A percentile compares a stretch with the other conserved stretches of the same genome.
Evolutionary conservation across 2,329 filamentous ascomycete genomes (phyloP).

Genomic region (Monilinia fructigena): DNA sequence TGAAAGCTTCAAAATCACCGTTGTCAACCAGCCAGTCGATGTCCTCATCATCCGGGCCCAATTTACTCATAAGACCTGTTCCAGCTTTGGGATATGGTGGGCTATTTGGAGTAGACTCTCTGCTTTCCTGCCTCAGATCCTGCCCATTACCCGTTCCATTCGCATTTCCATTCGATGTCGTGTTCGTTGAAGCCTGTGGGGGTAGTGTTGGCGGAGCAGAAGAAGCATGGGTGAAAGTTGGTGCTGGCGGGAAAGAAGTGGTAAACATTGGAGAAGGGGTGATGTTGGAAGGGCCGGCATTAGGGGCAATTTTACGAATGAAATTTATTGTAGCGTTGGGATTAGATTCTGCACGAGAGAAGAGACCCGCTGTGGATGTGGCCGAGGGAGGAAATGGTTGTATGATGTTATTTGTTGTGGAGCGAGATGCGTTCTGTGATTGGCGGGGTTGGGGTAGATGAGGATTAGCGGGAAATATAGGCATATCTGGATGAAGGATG

Average conservation of each 20-base stretch:
- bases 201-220: constrained; percentile 33
- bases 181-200: constrained; percentile 19
- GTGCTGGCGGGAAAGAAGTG: constrained; percentile 52
- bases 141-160: constrained; percentile 34
- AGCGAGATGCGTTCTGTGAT: constrained; percentile 26
- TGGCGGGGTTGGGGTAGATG: constrained; percentile 22
- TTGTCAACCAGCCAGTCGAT: constrained; percentile 62
- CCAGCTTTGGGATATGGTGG: constrained; percentile 63
- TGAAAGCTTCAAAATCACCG: constrained; percentile 40
- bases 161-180: background rate
- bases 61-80: constrained; percentile 53
- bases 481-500: constrained; percentile 61
- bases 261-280: constrained; percentile 20
- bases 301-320: constrained; percentile 41
- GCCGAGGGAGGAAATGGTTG: constrained; percentile 39
- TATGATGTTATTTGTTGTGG: constrained; percentile 32
- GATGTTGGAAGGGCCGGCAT: constrained; percentile 3
- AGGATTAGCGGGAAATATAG: constrained; percentile 54
- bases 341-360: constrained; percentile 42
- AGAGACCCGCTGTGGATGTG: constrained; percentile 39
- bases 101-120: constrained; percentile 54
- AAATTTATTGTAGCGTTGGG: constrained; percentile 43
- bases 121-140: constrained; percentile 40
- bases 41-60: constrained; percentile 58
- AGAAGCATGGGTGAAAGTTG: constrained; percentile 52